A percentile compares a stretch with the other conserved stretches of the same genome.
phyloP scores from a whole-genome alignment of 1,284 basidiomycete genomes.

The Ganoderma lingzhi region DNA sequence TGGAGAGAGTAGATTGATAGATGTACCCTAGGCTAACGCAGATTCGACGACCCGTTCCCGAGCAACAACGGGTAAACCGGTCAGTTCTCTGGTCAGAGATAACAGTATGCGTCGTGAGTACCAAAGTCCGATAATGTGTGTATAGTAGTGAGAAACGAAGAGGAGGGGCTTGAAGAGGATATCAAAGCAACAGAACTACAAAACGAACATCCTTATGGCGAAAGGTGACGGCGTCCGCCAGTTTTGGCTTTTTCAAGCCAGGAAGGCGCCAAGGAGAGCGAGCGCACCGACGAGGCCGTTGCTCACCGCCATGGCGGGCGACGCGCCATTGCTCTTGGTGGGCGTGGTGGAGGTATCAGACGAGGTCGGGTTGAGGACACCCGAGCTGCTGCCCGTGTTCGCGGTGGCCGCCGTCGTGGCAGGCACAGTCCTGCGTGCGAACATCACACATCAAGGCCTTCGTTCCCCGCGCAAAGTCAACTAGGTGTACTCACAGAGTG shows the following conservation, averaged over 20 bases:
- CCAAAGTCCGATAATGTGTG: neutral
- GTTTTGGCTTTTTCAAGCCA: constrained; percentile 34
- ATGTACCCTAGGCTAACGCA: neutral
- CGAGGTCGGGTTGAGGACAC: constrained; percentile 31
- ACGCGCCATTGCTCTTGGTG: constrained; percentile 35
- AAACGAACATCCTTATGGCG: neutral
- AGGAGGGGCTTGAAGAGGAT: neutral
- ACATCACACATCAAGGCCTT: neutral
- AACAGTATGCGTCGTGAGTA: neutral
- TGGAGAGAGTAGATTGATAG: constrained; percentile 3
- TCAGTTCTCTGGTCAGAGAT: neutral
- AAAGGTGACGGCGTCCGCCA: neutral
- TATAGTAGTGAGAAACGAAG: neutral
- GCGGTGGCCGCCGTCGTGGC: constrained; percentile 14
- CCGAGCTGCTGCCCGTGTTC: constrained; percentile 20
- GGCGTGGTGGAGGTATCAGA: constrained; percentile 35
- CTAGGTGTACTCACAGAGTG: constrained; percentile 26
- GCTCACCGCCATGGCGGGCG: constrained; percentile 33
- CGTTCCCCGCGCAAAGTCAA: neutral
- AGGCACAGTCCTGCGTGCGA: constrained; percentile 16
- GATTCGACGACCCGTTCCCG: neutral
- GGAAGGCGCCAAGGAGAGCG: constrained; percentile 40
- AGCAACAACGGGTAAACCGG: neutral
- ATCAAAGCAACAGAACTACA: neutral
- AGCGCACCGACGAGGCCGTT: constrained; percentile 39